Conservation (phyloP, 768 basidiomycete species). For the Coprinellus micaceus region DNA sequence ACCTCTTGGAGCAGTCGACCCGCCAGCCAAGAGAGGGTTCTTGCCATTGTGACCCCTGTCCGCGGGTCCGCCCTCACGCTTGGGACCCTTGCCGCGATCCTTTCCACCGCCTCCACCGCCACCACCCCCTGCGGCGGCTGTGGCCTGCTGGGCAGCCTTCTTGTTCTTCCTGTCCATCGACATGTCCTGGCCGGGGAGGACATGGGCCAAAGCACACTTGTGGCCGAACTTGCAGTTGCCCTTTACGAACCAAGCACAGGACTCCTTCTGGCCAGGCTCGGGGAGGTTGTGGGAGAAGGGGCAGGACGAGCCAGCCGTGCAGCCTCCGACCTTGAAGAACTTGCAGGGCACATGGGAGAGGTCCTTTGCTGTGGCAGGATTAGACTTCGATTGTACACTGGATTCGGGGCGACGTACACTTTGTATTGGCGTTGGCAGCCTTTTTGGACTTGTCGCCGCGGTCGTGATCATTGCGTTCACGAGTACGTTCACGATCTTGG, state of each 20-base stretch:
- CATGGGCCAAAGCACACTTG: slow-evolving; percentile 91
- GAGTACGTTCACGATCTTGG: slow-evolving; percentile 27
- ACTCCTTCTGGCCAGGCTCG: slow-evolving; percentile 79
- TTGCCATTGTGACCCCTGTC: slow-evolving; percentile 22
- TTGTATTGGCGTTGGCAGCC: slow-evolving; percentile 24
- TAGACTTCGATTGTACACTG: slow-evolving; percentile 5
- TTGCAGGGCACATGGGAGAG: slow-evolving; percentile 96
- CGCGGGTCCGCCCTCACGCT: slow-evolving; percentile 29
- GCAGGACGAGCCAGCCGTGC: slow-evolving; percentile 90
- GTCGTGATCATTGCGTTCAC: slow-evolving; percentile 22
- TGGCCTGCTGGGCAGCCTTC: slow-evolving; percentile 71
- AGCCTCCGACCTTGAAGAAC: slow-evolving; percentile 92
- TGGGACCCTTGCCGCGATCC: slow-evolving; percentile 31
- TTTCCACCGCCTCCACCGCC: slow-evolving; percentile 29
- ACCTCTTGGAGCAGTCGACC: slow-evolving; percentile 69
- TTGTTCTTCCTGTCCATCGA: slow-evolving; percentile 98
- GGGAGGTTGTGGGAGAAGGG: slow-evolving; percentile 84
- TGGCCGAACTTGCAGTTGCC: slow-evolving; percentile 73
- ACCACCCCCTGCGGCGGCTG: slow-evolving; percentile 46
- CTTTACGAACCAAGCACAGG: slow-evolving; percentile 89
- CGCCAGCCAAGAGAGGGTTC: slow-evolving; percentile 44
- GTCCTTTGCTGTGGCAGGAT: slow-evolving; percentile 84
- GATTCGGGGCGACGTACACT: slow-evolving; percentile 18
- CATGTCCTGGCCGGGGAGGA: slow-evolving; percentile 91
- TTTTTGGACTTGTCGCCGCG: slow-evolving; percentile 25